These are phyloP conservation scores for Rhizophora apiculata DNA, from an alignment of 345 rosid genomes.

Conservation along the genomic window DNA sequence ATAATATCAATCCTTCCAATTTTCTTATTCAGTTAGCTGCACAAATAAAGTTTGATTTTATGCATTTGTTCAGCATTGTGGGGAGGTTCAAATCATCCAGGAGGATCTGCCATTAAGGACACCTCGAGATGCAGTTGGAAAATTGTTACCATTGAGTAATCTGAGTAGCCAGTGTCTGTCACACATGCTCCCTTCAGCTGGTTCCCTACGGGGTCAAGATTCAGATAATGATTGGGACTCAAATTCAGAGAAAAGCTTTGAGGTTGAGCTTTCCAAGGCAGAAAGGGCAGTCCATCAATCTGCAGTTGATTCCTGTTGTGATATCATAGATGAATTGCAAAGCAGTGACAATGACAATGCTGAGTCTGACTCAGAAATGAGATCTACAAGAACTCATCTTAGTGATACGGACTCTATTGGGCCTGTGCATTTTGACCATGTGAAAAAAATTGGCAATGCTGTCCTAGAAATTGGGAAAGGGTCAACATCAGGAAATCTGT, in stretches of 20 bases:
- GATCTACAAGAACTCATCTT: constrained; percentile 24
- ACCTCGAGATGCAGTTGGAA: constrained; percentile 70
- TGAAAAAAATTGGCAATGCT: constrained; percentile 20
- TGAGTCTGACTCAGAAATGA: constrained; percentile 32
- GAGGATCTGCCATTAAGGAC: constrained; percentile 81
- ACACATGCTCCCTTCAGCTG: constrained; percentile 25
- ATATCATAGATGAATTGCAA: constrained; percentile 47
- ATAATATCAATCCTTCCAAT: background rate
- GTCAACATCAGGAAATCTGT: constrained; percentile 28
- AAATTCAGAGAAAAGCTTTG: constrained; percentile 76
- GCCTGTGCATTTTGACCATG: constrained; percentile 28
- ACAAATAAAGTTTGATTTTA: constrained; percentile 21
- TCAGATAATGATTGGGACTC: constrained; percentile 45
- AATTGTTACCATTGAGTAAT: constrained; percentile 46
- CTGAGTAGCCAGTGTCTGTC: constrained; percentile 25
- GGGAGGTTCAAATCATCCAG: constrained; percentile 81
- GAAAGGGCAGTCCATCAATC: constrained; percentile 67
- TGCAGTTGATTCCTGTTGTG: constrained; percentile 40
- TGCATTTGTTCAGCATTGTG: constrained; percentile 54
- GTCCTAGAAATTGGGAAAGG: constrained; percentile 28
- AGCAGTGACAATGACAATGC: constrained; percentile 67
- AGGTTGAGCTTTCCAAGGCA: constrained; percentile 63
- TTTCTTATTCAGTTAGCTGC: background rate
- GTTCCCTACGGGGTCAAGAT: constrained; percentile 34
- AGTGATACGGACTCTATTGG: constrained; percentile 29